These are phyloP conservation scores for Tetrahymena thermophila DNA, from an alignment of 73 alveolate genomes.

Conservation along the genomic window DNA sequence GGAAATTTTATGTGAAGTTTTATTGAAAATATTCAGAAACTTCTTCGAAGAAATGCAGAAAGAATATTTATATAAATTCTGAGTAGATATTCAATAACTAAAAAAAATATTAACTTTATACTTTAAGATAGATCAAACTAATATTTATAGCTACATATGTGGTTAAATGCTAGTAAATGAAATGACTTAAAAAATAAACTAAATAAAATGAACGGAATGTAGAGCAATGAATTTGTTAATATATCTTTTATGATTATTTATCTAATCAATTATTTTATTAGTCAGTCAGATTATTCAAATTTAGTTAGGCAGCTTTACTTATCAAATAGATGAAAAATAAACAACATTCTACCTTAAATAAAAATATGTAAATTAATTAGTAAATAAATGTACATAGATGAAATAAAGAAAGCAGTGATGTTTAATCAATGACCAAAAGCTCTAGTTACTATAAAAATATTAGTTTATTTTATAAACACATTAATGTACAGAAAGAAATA, in stretches of 20 bases:
- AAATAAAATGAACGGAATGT: too few species aligned
- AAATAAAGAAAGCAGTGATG: background rate
- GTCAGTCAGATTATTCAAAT: too few species aligned
- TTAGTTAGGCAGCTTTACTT: background rate
- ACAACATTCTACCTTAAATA: background rate
- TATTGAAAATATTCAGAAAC: background rate
- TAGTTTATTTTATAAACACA: background rate
- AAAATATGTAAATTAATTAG: too few species aligned
- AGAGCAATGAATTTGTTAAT: too few species aligned
- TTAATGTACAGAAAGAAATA: background rate
- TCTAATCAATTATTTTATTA: too few species aligned
- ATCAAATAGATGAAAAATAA: too few species aligned
- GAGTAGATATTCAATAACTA: background rate
- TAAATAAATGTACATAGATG: too few species aligned
- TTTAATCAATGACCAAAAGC: too few species aligned
- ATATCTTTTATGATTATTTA: too few species aligned
- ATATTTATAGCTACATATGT: background rate
- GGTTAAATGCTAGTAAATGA: too few species aligned
- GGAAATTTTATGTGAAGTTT: background rate
- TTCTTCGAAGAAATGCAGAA: background rate
- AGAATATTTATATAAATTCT: background rate
- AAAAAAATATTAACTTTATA: too few species aligned
- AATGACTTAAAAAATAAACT: too few species aligned
- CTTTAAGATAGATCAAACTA: background rate
- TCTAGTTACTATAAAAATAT: background rate